Base-by-base conservation (phyloP, 2,329 filamentous ascomycete genomes). In the Diplodia mutila region DNA sequence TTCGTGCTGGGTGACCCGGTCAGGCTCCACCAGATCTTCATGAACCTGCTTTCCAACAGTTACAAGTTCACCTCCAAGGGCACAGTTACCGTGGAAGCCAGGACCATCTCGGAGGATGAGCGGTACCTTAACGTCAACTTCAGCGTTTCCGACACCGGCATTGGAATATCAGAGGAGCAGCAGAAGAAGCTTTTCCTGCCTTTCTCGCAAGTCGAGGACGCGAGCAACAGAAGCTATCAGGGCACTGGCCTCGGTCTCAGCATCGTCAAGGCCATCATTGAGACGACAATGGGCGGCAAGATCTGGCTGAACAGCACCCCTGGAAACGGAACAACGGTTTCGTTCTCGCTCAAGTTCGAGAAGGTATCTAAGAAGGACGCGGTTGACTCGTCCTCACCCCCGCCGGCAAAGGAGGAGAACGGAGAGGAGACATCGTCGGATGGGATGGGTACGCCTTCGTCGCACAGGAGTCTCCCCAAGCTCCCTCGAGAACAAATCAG, bases 201-300 rank as follows among this genome's bases (percentile, higher is more conserved):
- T 0, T 97, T 97, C 75, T 94, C 91, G 66, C 94, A 97, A 79
- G 94, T 94, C 1, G 94, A 97, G 79, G 91, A 90, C 57, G 95
- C 92, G 72, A 97, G 93, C 2, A 93, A 93, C 65, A 86, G 94
- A 64, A 95, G 93, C 75, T 97, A 97, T 73, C 94, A 94, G 49
- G 94, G 94, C 52, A 97, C 93, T 72, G 94, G 94, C 27, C 87
- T 97, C 2, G 94, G 94, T 1, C 84, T 97, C 52, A 96, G 92
- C 75, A 97, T 97, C 71, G 97, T 94, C 85, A 97, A 97, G 79
- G 94, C 92, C 0, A 88, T 97, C 52, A 93, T 97, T 69, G 92
- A 97, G 80, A 92, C 91, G 23, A 94, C 97, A 79, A 94, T 97
- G 87, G 89, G 92, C 69, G 94, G 94, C 51, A 89, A 86, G 69